These are phyloP conservation scores for Tricholoma matsutake DNA, from an alignment of 768 basidiomycete species.

Conservation along the genomic window DNA sequence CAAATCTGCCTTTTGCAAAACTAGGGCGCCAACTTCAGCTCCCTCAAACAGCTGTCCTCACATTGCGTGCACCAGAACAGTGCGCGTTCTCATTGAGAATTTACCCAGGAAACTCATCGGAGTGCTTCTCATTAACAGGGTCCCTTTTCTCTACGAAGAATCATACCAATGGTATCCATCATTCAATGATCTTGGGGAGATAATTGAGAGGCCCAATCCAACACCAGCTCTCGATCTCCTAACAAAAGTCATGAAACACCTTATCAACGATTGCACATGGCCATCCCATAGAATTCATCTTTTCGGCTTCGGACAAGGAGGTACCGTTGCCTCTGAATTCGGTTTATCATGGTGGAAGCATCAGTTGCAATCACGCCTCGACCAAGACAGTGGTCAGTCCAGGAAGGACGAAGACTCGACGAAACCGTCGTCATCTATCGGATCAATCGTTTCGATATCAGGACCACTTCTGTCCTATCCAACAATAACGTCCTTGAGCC, in stretches of 20 bases:
- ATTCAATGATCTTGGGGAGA: constrained; percentile 77
- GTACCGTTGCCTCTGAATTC: constrained; percentile 70
- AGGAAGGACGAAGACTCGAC: constrained; percentile 7
- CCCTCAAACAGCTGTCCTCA: constrained; percentile 88
- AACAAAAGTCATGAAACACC: constrained; percentile 47
- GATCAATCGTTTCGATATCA: constrained; percentile 63
- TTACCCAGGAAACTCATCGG: neutral
- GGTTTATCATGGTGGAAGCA: constrained; percentile 55
- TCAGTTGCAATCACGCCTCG: constrained; percentile 19
- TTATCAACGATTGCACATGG: constrained; percentile 65
- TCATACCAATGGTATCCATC: constrained; percentile 87
- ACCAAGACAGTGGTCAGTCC: constrained; percentile 5
- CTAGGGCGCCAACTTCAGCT: constrained; percentile 72
- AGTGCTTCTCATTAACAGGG: constrained; percentile 35
- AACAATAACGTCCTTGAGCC: constrained; percentile 46
- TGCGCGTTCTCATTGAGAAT: constrained; percentile 30
- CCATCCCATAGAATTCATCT: constrained; percentile 67
- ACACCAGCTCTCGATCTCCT: constrained; percentile 61
- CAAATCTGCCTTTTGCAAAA: constrained; percentile 69
- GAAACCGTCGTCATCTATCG: constrained; percentile 36
- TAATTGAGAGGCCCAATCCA: constrained; percentile 69
- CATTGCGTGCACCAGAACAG: constrained; percentile 77
- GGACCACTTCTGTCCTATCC: constrained; percentile 82
- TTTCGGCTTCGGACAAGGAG: constrained; percentile 89
- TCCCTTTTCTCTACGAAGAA: constrained; percentile 76